Evolutionary conservation across 345 rosid genomes (phyloP).

Genomic region (Dipteronia dyeriana): DNA sequence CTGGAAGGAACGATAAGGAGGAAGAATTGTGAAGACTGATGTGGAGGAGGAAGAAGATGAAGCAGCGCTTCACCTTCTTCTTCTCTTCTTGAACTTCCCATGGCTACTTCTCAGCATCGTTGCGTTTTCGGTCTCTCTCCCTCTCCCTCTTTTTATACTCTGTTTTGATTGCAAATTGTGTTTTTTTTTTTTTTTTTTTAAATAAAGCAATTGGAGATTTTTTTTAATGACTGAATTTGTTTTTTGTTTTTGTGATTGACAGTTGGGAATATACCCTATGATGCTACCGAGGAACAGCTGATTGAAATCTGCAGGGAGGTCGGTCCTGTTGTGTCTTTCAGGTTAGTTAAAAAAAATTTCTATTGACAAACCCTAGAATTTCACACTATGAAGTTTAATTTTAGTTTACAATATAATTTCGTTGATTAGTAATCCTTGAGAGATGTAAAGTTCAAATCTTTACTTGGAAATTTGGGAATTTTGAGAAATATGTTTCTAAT

Average conservation of each 20-base stretch:
- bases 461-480: background rate
- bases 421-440: background rate
- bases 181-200: background rate
- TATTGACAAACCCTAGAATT: slow-evolving; percentile 4
- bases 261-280: slow-evolving; percentile 99
- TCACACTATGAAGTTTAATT: background rate
- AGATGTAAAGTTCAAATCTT: background rate
- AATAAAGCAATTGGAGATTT: background rate
- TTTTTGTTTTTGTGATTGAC: slow-evolving; percentile 20
- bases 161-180: slow-evolving; percentile 11
- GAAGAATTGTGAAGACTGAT: background rate
- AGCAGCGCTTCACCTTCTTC: slow-evolving; percentile 62
- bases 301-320: slow-evolving; percentile 94
- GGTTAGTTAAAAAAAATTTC: slow-evolving; percentile 44
- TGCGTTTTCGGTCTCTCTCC: slow-evolving; percentile 82
- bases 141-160: background rate
- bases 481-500: background rate
- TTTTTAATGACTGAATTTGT: background rate
- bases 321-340: slow-evolving; percentile 98
- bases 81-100: slow-evolving; percentile 44
- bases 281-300: slow-evolving; percentile 97
- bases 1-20: background rate
- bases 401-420: background rate
- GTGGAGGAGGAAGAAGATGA: slow-evolving; percentile 61
- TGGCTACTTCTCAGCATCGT: slow-evolving; percentile 96